Percentiles rank a stretch among this genome's conserved stretches.
These are phyloP conservation scores for Comarum palustre DNA, from an alignment of 306 rosid species.

Conservation along the genomic window DNA sequence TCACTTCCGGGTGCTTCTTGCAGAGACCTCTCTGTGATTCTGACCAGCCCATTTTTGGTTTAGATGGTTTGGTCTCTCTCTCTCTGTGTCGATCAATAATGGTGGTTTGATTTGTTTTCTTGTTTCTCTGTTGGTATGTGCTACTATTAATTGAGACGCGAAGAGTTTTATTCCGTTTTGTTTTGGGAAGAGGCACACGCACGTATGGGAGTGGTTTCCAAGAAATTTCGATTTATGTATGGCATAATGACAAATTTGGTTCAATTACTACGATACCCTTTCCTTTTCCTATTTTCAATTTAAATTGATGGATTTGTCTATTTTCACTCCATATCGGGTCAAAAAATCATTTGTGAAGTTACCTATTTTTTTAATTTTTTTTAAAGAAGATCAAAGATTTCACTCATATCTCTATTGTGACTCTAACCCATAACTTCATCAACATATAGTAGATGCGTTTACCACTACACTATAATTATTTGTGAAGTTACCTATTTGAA, in stretches of 20 bases:
- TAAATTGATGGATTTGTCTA: rapidly evolving
- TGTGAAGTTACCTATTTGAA: too few species aligned
- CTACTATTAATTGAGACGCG: not conserved
- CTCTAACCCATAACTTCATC: too few species aligned
- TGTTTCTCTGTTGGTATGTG: not conserved
- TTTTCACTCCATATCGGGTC: too few species aligned
- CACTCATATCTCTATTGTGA: too few species aligned
- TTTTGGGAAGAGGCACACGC: not conserved
- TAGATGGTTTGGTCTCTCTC: not conserved
- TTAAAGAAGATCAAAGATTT: too few species aligned
- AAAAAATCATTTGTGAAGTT: too few species aligned
- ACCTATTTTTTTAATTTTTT: too few species aligned
- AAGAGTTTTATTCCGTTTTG: not conserved
- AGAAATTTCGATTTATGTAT: not conserved
- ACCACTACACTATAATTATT: too few species aligned
- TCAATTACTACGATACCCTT: not conserved
- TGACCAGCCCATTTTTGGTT: constrained; percentile 27
- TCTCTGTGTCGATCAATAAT: not conserved
- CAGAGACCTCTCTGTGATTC: constrained; percentile 43
- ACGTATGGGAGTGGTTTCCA: not conserved
- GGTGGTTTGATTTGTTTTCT: not conserved
- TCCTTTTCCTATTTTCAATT: not conserved
- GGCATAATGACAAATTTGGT: not conserved
- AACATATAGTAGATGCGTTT: too few species aligned
- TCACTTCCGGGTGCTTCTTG: constrained; percentile 43